Evolutionary conservation across 2,329 filamentous ascomycete genomes (phyloP).

Genomic region (Xylariales sp.): DNA sequence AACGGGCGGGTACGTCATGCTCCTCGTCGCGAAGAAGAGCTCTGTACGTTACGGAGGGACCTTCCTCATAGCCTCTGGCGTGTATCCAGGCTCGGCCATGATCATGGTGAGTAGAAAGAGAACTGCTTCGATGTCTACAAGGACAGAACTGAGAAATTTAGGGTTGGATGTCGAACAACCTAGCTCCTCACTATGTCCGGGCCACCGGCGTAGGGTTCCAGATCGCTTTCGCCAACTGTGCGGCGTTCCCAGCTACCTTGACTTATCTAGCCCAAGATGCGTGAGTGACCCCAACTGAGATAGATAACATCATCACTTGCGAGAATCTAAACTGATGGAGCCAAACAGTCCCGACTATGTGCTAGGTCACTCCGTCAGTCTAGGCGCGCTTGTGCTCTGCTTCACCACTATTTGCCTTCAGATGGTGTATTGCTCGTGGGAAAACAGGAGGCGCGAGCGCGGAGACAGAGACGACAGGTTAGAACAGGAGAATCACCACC

Average conservation of each 20-base stretch:
- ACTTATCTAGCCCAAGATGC: conserved; percentile 37
- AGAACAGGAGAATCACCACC: conserved; percentile 19
- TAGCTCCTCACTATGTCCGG: conserved; percentile 36
- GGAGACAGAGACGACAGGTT: conserved; percentile 33
- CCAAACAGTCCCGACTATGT: conserved; percentile 24
- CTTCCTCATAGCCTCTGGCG: conserved; percentile 81
- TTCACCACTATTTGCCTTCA: conserved; percentile 23
- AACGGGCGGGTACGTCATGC: conserved; percentile 76
- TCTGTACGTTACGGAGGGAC: conserved; percentile 76
- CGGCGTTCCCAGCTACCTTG: conserved; percentile 39
- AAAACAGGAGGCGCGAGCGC: conserved; percentile 32
- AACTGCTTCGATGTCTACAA: neutral
- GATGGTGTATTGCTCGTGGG: conserved; percentile 33
- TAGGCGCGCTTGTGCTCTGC: conserved; percentile 31
- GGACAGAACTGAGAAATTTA: neutral
- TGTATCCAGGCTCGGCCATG: conserved; percentile 61
- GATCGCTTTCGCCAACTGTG: conserved; percentile 34
- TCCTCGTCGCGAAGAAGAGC: conserved; percentile 60
- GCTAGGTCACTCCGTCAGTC: conserved; percentile 34
- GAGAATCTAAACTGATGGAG: neutral
- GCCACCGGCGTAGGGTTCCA: conserved; percentile 36
- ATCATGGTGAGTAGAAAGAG: neutral
- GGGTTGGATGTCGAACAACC: conserved; percentile 37
- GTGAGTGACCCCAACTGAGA: neutral
- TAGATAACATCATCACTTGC: neutral